Base-by-base conservation (phyloP, 768 basidiomycete species). In the Dictyophora rubrovolvata region DNA sequence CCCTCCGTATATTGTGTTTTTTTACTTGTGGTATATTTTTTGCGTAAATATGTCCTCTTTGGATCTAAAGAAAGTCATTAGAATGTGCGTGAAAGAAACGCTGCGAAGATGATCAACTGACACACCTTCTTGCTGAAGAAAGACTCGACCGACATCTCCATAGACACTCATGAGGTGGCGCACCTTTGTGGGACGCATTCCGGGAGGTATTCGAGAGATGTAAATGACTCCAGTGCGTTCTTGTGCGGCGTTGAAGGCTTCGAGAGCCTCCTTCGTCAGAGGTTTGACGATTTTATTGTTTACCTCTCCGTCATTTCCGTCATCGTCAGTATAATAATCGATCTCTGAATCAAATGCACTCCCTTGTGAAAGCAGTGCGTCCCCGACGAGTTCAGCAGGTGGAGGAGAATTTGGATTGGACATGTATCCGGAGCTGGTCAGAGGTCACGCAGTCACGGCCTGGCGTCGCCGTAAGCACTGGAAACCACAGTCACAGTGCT, bases 151-250 rank as follows among this genome's bases (percentile, higher is more conserved):
- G 3, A 97, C 77, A 61, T 93, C 91, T 3, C 96, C 96, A 67
- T 93, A 87, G 37, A 80, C 79, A 62, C 83, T 84, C 85, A 99
- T 87, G 47, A 99, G 76, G 72, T 98, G 92, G 60, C 93, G 85
- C 37, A 98, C 90, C 72, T 98, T 97, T 10, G 89, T 79, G 28
- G 96, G 96, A 20, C 87, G 90, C 96, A 99, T 98, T 1, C 93
- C 95, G 14, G 96, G 96, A 1, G 96, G 96, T 66, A 98, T 87
- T 34, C 96, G 80, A 16, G 93, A 96, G 48, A 99, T 91, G 71
- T 98, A 99, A 53, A 98, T 74, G 54, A 97, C 84, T 0, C 94
- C 94, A 18, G 93, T 83, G 46, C 78, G 77, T 34, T 86, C 81
- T 67, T 88, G 87, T 1, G 81, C 82, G 33, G 79, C 79, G 65